These are phyloP conservation scores for Letharia columbiana DNA, from an alignment of 495 filamentous ascomycete species.

Conservation along the genomic window DNA sequence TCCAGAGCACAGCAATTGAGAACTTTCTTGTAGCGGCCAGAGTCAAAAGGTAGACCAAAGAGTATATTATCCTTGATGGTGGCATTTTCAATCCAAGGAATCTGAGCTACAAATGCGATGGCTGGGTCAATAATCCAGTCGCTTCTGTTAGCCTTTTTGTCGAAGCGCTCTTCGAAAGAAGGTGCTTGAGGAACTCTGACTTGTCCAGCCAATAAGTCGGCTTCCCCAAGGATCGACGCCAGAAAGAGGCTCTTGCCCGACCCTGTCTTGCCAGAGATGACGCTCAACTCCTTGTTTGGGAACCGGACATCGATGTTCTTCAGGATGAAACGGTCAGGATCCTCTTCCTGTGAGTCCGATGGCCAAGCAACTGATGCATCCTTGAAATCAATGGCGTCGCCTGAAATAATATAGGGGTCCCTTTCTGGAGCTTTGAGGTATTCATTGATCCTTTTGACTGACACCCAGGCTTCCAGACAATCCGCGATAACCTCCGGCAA, in stretches of 20 bases:
- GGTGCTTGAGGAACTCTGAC: conserved; percentile 41
- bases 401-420: conserved; percentile 43
- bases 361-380: conserved; percentile 72
- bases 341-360: conserved; percentile 31
- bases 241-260: conserved; percentile 59
- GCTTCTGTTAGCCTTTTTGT: conserved; percentile 48
- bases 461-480: conserved; percentile 60
- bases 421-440: conserved; percentile 65
- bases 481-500: conserved; percentile 65
- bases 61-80: conserved; percentile 67
- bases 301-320: conserved; percentile 55
- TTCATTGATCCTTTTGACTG: conserved; percentile 61
- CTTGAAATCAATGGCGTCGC: conserved; percentile 54
- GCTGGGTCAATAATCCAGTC: conserved; percentile 64
- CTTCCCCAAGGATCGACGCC: conserved; percentile 53
- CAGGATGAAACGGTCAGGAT: conserved; percentile 52
- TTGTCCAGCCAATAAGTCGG: conserved; percentile 40
- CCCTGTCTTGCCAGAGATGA: conserved; percentile 50
- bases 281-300: conserved; percentile 57
- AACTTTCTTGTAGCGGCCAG: conserved; percentile 55
- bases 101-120: conserved; percentile 72
- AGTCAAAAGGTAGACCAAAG: conserved; percentile 59
- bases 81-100: conserved; percentile 81
- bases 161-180: conserved; percentile 33
- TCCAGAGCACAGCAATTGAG: conserved; percentile 60